Conservation (phyloP, 352 stramenopile genomes). For the Pythium guiyangense region DNA sequence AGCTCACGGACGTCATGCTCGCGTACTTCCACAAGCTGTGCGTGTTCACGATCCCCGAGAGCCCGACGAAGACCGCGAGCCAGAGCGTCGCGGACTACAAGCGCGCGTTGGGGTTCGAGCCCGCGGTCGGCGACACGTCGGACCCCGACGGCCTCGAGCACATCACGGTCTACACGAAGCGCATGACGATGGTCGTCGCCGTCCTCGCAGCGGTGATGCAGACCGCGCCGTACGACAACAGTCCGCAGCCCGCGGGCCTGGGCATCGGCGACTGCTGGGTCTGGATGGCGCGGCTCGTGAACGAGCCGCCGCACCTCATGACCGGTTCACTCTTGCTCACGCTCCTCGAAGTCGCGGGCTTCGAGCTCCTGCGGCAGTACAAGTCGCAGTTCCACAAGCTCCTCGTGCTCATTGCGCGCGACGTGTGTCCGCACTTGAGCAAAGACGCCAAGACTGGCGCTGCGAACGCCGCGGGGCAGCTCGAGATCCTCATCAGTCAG, state of each 20-base stretch:
- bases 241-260: slow-evolving; percentile 44
- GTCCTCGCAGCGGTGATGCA: slow-evolving; percentile 71
- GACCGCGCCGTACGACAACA: slow-evolving; percentile 54
- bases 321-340: slow-evolving; percentile 62
- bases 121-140: slow-evolving; percentile 50
- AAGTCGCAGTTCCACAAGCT: slow-evolving; percentile 80
- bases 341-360: slow-evolving; percentile 75
- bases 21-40: slow-evolving; percentile 73
- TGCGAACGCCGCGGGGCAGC: slow-evolving; percentile 65
- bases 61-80: slow-evolving; percentile 40
- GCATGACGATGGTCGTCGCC: slow-evolving; percentile 74
- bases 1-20: slow-evolving; percentile 67
- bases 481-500: slow-evolving; percentile 69
- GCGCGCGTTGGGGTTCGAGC: slow-evolving; percentile 56
- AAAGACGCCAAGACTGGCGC: slow-evolving; percentile 73
- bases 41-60: slow-evolving; percentile 69
- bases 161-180: slow-evolving; percentile 71
- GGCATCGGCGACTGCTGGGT: slow-evolving; percentile 64
- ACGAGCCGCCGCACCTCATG: slow-evolving; percentile 68
- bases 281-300: slow-evolving; percentile 65
- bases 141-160: slow-evolving; percentile 62
- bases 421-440: slow-evolving; percentile 60
- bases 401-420: slow-evolving; percentile 55
- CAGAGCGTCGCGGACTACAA: slow-evolving; percentile 67
- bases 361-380: slow-evolving; percentile 58